A percentile compares a stretch with the other conserved stretches of the same genome.
Conservation (phyloP, 192 early-diverging fungal genomes). For the Allomyces macrogynus region DNA sequence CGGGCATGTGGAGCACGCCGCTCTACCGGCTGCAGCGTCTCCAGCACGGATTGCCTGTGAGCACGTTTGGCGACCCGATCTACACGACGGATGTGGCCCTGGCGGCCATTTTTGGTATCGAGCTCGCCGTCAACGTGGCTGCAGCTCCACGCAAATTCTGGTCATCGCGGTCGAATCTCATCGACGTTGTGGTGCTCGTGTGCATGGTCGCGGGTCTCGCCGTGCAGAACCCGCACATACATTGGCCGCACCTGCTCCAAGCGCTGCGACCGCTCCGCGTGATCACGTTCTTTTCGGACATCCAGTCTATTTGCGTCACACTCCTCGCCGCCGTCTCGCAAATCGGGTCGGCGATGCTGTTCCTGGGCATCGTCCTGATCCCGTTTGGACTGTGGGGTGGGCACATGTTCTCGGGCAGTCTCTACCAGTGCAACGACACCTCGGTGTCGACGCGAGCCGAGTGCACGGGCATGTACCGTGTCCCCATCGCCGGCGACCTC, state of each 20-base stretch:
- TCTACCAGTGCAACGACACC: neutral
- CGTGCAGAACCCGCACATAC: neutral
- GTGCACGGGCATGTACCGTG: neutral
- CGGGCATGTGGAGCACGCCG: neutral
- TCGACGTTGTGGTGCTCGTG: neutral
- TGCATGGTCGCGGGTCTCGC: neutral
- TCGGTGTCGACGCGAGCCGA: neutral
- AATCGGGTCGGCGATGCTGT: neutral
- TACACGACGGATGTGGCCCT: no score
- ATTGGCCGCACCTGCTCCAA: neutral
- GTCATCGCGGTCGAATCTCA: neutral
- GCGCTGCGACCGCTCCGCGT: neutral
- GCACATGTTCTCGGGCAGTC: neutral
- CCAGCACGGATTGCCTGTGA: neutral
- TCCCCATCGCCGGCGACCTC: neutral
- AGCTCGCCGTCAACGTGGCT: neutral
- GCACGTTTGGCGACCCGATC: no score
- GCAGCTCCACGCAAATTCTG: neutral
- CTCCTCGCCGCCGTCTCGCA: neutral
- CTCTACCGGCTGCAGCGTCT: neutral
- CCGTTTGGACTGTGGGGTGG: neutral
- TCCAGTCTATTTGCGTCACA: neutral
- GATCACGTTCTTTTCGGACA: neutral
- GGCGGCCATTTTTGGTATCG: neutral
- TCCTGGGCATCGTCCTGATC: neutral